A percentile compares a stretch with the other conserved stretches of the same genome.
Evolutionary conservation across 1,284 basidiomycete species (phyloP).

Genomic region (Flammula alnicola): DNA sequence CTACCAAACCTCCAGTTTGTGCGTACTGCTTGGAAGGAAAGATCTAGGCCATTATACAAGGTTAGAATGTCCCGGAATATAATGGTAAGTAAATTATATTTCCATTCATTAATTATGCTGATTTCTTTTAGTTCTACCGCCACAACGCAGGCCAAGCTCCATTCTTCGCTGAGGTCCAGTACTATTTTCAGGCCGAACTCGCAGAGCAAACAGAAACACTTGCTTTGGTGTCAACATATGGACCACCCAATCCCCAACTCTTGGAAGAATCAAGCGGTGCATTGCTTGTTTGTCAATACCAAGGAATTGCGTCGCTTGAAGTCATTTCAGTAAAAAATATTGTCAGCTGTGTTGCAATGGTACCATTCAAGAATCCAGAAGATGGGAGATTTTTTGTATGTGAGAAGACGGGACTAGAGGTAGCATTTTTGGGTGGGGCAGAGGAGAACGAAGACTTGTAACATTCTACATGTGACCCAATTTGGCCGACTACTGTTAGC

Average conservation of each 20-base stretch:
- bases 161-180: neutral
- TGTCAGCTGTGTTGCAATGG: constrained; percentile 7
- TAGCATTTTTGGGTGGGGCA: neutral
- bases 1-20: constrained; percentile 38
- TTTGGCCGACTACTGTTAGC: neutral
- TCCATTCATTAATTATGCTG: neutral
- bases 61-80: constrained; percentile 31
- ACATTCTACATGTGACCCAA: neutral
- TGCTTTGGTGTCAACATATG: neutral
- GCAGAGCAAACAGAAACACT: neutral
- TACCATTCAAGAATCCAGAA: neutral
- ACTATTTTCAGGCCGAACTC: neutral
- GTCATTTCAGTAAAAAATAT: neutral
- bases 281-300: neutral
- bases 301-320: neutral
- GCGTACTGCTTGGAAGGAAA: constrained; percentile 35
- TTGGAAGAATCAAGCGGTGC: neutral
- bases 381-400: constrained; percentile 6
- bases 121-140: neutral
- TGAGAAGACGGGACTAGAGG: constrained; percentile 5
- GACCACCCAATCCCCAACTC: neutral
- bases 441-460: neutral
- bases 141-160: neutral
- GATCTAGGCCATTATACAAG: constrained; percentile 20
- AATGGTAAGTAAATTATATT: constrained; percentile 26